A percentile compares a stretch with the other conserved stretches of the same genome.
Evolutionary conservation across 495 filamentous ascomycete species (phyloP).

Genomic region (Chaetomidium leptoderma): DNA sequence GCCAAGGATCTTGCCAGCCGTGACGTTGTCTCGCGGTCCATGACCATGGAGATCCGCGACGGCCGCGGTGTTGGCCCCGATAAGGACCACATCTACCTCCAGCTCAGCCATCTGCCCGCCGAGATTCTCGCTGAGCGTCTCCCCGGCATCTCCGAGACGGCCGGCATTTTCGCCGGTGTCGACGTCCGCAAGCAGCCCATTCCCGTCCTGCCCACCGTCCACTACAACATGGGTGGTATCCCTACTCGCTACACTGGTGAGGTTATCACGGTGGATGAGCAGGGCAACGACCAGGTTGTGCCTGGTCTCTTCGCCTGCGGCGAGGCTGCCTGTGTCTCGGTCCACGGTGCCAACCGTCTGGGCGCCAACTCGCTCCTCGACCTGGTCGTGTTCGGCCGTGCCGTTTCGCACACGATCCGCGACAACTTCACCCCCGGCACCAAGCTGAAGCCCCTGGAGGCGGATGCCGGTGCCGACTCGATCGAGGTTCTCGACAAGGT

Average conservation of each 20-base stretch:
- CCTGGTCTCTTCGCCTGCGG: constrained; percentile 94
- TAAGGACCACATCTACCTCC: constrained; percentile 96
- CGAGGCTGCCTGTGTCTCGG: constrained; percentile 94
- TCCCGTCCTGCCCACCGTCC: constrained; percentile 92
- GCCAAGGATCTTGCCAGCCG: constrained; percentile 93
- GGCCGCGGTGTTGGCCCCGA: constrained; percentile 93
- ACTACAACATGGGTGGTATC: constrained; percentile 99
- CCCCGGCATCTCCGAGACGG: constrained; percentile 96
- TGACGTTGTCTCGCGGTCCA: constrained; percentile 92
- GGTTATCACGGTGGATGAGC: constrained; percentile 77
- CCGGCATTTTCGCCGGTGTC: constrained; percentile 92
- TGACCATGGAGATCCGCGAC: constrained; percentile 96
- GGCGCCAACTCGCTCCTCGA: constrained; percentile 97
- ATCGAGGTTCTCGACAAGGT: constrained; percentile 83
- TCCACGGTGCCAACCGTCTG: constrained; percentile 95
- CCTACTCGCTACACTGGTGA: constrained; percentile 96
- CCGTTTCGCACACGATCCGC: constrained; percentile 91
- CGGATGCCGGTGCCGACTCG: constrained; percentile 79
- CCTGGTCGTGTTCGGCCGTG: constrained; percentile 93
- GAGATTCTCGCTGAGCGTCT: constrained; percentile 93
- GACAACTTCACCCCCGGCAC: constrained; percentile 79
- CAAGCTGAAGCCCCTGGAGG: constrained; percentile 67
- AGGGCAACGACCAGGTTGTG: constrained; percentile 88
- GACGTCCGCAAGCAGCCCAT: constrained; percentile 96
- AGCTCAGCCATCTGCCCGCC: constrained; percentile 87